Evolutionary conservation across 495 filamentous ascomycete genomes (phyloP), one percentile per base, ranked within the genome.

Genomic region (Neurospora sp.): DNA sequence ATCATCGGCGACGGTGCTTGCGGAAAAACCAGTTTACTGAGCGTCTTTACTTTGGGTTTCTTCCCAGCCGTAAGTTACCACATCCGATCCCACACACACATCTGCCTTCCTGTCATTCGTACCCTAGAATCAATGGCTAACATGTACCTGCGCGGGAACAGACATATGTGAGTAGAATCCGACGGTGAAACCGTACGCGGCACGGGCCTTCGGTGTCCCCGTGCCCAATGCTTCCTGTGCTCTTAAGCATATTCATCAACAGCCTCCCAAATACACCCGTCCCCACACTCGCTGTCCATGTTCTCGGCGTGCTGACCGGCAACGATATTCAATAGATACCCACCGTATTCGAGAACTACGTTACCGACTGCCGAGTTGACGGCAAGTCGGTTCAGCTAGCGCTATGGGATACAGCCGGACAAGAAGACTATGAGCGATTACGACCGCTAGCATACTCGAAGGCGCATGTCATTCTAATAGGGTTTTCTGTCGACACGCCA

Each of bases 341-440:
- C 0, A 99, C 96, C 74, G 96, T 99, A 48, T 99, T 99, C 83
- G 96, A 99, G 83, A 99, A 98, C 86, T 99, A 99, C 79, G 96
- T 99, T 72, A 98, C 96, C 75, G 96, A 99, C 85, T 98, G 97
- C 84, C 89, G 96, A 82, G 96, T 99, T 73, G 96, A 99, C 82
- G 95, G 95, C 71, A 97, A 96, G 79, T 96, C 94, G 41, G 96
- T 99, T 42, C 96, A 99, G 88, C 88, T 99, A 75, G 96, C 96
- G 73, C 84, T 99, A 76, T 99, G 96, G 96, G 96, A 99, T 91
- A 99, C 96, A 53, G 96, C 96, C n/a, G 96, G 96, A 72, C 96
- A 99, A 82, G 96, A 99, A 88, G 96, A 99, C 79, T 99, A 98
- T 83, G 96, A 99, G 81, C 86, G 91, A 76, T 85, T 99, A 84